phyloP scores from a whole-genome alignment of 257 asterid species.

The Coffea eugenioides region DNA sequence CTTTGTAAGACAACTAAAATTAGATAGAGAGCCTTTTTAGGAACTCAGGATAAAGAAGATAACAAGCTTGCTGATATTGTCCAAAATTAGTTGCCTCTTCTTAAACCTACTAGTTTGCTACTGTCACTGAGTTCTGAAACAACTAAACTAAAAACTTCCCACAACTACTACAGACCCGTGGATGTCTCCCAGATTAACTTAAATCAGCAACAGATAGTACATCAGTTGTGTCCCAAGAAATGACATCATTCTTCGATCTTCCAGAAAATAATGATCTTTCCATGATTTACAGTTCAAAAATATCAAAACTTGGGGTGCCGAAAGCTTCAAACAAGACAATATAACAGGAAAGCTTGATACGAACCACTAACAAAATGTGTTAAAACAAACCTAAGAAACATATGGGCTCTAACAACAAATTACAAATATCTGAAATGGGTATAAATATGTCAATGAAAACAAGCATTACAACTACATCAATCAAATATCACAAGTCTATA shows the following conservation, averaged over 20 bases:
- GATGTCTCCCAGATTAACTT: background rate
- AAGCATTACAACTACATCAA: background rate
- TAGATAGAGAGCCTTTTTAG: background rate
- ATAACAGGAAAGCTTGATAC: background rate
- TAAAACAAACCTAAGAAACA: background rate
- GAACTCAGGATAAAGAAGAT: background rate
- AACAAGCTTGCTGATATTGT: background rate
- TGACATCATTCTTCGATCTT: background rate
- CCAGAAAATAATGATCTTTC: background rate
- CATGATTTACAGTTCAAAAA: background rate
- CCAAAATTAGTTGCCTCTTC: background rate
- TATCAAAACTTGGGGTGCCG: background rate
- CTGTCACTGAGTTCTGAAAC: too few species aligned
- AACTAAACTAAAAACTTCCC: background rate
- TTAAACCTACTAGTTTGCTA: background rate
- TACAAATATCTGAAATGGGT: background rate
- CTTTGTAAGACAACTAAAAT: too few species aligned
- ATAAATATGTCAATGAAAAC: background rate
- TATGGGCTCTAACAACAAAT: background rate
- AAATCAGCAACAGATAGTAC: background rate
- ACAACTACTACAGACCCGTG: background rate
- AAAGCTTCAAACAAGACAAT: background rate
- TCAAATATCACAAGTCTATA: background rate
- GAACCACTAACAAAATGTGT: background rate
- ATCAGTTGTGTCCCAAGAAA: background rate